Evolutionary conservation across 2,329 filamentous ascomycete genomes (phyloP), one percentile per base, ranked within the genome.

Genomic region (Beauveria sp.): DNA sequence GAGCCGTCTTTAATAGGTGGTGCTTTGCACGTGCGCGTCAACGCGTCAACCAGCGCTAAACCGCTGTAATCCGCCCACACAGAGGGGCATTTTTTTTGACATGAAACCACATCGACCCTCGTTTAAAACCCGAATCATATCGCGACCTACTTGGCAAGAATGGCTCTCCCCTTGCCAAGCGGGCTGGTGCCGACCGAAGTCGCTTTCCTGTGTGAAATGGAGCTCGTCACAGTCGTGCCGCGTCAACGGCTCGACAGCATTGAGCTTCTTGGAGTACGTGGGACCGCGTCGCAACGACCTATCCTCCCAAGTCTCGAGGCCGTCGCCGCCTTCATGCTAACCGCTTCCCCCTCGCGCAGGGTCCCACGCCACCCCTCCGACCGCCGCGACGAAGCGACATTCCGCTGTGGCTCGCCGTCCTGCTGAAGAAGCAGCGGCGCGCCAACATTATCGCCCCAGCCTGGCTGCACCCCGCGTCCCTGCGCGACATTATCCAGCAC

Each of bases 131-230:
- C 5, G 12, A 34, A 34, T 14, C 10, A 34, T 34, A 14, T 38
- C 12, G 34, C 12, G 34, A 38, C 12, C 14, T 10, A 14, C 34
- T 38, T 38, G 34, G 45, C 45, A 10, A 51, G 57, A 34, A 83
- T 83, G 81, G 81, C 81, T 38, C 72, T 81, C 55, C 79, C 80
- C 34, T 73, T 83, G 16, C 79, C 79, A 5, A 69, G 74, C 57
- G 81, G 77, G 74, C 83, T 97, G 50, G 88, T 90, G 68, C 91
- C 95, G 63, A 82, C 90, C 66, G 95, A 99, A 77, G 89, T 96
- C 51, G 90, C 92, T 56, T 99, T 98, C 71, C 80, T 98, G 31
- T 96, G 93, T 75, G 95, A 99, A 78, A 98, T 97, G 92, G 93
- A 98, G 78, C 85, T 91, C 69, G 89, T 99, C 61, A 97, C 93